Conservation (phyloP, 2,329 filamentous ascomycete genomes). For the Phaeosphaeria sp. region DNA sequence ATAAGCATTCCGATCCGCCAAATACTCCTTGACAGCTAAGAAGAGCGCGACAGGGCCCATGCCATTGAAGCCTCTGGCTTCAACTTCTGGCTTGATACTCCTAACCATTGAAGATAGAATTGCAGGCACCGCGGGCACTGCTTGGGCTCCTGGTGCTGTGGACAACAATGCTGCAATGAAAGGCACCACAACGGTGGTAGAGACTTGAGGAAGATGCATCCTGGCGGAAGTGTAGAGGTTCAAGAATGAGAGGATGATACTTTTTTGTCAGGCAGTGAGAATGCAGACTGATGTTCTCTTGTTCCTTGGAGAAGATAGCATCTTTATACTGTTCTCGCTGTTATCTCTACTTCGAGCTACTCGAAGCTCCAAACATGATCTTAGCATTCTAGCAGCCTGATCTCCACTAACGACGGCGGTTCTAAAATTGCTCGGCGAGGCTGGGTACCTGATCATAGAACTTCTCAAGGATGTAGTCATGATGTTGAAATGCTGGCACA, state of each 20-base stretch:
- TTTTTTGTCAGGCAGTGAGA: background rate
- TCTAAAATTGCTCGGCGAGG: background rate
- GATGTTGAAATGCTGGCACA: background rate
- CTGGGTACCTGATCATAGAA: background rate
- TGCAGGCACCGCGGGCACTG: background rate
- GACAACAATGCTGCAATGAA: background rate
- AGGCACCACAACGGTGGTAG: background rate
- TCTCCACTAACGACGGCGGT: background rate
- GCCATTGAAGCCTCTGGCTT: background rate
- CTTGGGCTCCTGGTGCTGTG: slow-evolving; percentile 1
- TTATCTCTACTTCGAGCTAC: background rate
- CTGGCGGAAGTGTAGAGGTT: background rate
- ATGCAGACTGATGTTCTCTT: background rate
- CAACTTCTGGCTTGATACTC: background rate
- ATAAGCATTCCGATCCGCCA: slow-evolving; percentile 1
- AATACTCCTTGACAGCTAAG: slow-evolving; percentile 1
- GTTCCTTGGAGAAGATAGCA: background rate
- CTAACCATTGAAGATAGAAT: background rate
- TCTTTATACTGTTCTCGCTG: slow-evolving; percentile 1
- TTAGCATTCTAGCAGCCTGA: background rate
- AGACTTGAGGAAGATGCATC: background rate
- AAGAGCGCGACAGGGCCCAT: background rate
- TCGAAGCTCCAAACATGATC: background rate
- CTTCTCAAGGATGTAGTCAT: background rate
- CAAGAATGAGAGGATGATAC: background rate